These are phyloP conservation scores for Phytophthora sp. DNA, from an alignment of 352 stramenopile species.

Conservation along the genomic window DNA sequence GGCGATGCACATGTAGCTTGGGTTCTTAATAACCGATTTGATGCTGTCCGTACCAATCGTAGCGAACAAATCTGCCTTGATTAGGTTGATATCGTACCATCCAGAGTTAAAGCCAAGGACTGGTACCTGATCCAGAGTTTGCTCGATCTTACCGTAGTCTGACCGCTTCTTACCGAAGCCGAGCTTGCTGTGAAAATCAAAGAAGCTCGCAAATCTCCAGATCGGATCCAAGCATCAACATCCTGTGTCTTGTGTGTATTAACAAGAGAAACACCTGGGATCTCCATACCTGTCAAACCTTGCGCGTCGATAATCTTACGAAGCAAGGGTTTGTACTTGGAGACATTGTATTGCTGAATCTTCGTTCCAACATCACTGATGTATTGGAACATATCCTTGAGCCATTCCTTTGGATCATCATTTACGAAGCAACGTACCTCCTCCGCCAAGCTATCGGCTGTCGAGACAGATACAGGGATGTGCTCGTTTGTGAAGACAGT, in stretches of 20 bases:
- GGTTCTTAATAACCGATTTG: too few species aligned
- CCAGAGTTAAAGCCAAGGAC: slow-evolving; percentile 24
- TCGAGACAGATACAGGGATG: slow-evolving; percentile 16
- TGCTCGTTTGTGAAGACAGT: slow-evolving; percentile 22
- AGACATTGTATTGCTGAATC: not conserved
- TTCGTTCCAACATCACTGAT: slow-evolving; percentile 5
- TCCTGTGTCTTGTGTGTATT: slow-evolving; percentile 2
- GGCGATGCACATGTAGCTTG: too few species aligned
- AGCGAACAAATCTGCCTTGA: too few species aligned
- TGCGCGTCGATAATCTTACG: too few species aligned
- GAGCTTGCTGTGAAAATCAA: slow-evolving; percentile 9
- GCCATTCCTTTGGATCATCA: slow-evolving; percentile 13
- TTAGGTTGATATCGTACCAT: too few species aligned
- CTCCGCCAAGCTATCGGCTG: slow-evolving; percentile 18
- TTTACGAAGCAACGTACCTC: slow-evolving; percentile 29
- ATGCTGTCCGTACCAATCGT: not conserved
- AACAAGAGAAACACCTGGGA: not conserved
- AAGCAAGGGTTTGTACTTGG: too few species aligned
- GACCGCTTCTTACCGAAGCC: slow-evolving; percentile 6
- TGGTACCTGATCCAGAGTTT: slow-evolving; percentile 11
- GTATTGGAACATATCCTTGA: slow-evolving; percentile 27
- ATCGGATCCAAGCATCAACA: slow-evolving; percentile 7
- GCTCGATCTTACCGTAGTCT: slow-evolving; percentile 13
- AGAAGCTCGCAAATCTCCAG: slow-evolving; percentile 3
- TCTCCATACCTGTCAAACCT: slow-evolving; percentile 2